Base-by-base conservation (phyloP, 2,329 filamentous ascomycete species). In the Elsinoe batatas region DNA sequence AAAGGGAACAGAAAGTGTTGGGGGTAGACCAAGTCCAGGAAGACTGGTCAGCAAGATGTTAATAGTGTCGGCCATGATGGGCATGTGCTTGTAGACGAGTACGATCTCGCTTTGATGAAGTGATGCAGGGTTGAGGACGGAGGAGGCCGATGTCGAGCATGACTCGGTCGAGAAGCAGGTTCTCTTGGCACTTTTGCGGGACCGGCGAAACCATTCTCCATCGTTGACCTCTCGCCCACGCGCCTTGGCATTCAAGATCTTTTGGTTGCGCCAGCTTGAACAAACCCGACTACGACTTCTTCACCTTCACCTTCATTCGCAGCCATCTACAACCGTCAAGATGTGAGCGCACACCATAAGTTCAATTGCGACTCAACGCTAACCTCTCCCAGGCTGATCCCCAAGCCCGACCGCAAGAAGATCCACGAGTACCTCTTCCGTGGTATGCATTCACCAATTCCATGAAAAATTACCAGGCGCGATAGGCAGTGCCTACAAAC, bases 351-450 rank as follows among this genome's bases (percentile, higher is more conserved):
- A 11, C 11, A 43, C 33, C 38, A 49, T 3, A 10, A 42, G n/a
- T 44, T n/a, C 35, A 42, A 22, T 12, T 33, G 36, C 38, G 53
- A 56, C 44, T 47, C 33, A 22, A 43, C 49, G 42, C 58, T 60
- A 30, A 60, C 54, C 60, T 59, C 74, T 49, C 22, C 11, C 67
- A 91, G 87, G 93, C 87, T 98, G 82, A 98, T 98, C 78, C 93
- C 93, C 76, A 97, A 97, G 87, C 87, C 89, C 78, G 93, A 98
- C 82, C 91, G 94, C 82, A 98, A 98, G 88, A 89, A 90, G 87
- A 97, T 98, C 80, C 93, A 98, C 84, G 91, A 91, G 87, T 95
- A 91, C 87, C 88, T 98, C 83, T 95, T 95, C 86, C 66, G 67
- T 58, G 60, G 60, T 61, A 61, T 50, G 60, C 58, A 56, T 51